Conservation (phyloP, 257 asterid species). For the Penstemon barbatus region DNA sequence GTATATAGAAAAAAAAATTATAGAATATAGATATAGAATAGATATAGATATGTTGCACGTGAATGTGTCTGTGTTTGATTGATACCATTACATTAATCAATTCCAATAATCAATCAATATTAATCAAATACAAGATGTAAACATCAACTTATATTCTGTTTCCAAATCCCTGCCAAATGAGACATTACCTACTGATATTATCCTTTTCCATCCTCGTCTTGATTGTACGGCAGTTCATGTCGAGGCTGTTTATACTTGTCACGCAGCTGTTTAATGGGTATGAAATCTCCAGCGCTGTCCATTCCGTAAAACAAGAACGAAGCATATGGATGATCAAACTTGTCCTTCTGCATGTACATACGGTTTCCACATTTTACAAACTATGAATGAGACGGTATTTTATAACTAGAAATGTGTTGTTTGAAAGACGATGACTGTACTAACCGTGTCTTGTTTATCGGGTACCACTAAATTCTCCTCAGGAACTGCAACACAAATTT, state of each 20-base stretch:
- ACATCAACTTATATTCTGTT: no score
- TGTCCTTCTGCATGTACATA: slow-evolving; percentile 43
- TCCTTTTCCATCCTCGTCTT: slow-evolving; percentile 47
- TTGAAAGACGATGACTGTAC: slow-evolving; percentile 25
- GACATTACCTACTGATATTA: no score
- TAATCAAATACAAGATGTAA: no score
- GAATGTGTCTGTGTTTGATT: no score
- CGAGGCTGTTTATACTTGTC: slow-evolving; percentile 85
- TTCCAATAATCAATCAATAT: no score
- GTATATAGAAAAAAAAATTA: no score
- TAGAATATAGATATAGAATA: no score
- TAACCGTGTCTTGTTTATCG: slow-evolving; percentile 57
- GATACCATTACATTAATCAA: no score
- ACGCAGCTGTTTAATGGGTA: slow-evolving; percentile 88
- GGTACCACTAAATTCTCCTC: slow-evolving; percentile 79
- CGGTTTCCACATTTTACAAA: slow-evolving; percentile 15
- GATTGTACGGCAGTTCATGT: slow-evolving; percentile 76
- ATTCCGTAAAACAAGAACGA: slow-evolving; percentile 84
- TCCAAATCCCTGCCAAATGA: no score
- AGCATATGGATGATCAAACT: slow-evolving; percentile 85
- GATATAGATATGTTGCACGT: no score
- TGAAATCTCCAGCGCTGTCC: slow-evolving; percentile 90
- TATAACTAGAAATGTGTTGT: background rate
- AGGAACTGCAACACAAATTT: slow-evolving; percentile 59
- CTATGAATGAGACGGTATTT: slow-evolving; percentile 4